Evolutionary conservation across 2,329 filamentous ascomycete genomes (phyloP).

Genomic region (Colletotrichum salicis): DNA sequence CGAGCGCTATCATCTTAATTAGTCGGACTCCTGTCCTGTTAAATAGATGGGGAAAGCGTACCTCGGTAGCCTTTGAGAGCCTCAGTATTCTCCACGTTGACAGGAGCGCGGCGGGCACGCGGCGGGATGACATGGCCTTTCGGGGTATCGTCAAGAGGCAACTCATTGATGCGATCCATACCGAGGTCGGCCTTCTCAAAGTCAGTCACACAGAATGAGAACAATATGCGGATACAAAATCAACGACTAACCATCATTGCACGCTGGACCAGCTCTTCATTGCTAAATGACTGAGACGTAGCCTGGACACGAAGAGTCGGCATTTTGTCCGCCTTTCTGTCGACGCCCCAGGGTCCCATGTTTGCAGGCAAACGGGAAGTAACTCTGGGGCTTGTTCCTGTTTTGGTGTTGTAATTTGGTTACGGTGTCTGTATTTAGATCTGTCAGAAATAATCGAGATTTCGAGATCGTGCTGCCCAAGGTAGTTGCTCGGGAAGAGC

Average conservation of each 20-base stretch:
- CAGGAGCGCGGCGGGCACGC: conserved; percentile 7
- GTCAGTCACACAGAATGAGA: neutral
- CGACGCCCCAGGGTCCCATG: conserved; percentile 21
- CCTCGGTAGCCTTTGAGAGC: conserved; percentile 17
- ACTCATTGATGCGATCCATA: conserved; percentile 38
- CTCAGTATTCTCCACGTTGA: neutral
- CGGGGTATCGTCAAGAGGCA: conserved; percentile 40
- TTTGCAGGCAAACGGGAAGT: neutral
- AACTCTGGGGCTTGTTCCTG: too few relatives aligned
- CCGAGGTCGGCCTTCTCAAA: conserved; percentile 44
- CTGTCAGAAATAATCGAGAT: neutral
- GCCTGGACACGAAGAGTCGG: conserved; percentile 4
- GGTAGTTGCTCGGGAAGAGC: too few relatives aligned
- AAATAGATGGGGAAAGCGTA: neutral
- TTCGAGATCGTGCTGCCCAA: neutral
- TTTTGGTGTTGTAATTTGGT: neutral
- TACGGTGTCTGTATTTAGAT: neutral
- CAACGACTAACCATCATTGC: conserved; percentile 24
- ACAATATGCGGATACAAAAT: neutral
- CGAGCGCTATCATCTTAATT: conserved; percentile 35
- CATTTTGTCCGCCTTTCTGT: conserved; percentile 21
- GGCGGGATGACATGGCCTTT: neutral
- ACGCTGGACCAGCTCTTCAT: neutral
- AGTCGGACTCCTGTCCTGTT: neutral
- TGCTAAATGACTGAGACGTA: neutral